A percentile compares a stretch with the other conserved stretches of the same genome.
Conservation (phyloP, 2,329 filamentous ascomycete species). For the Tolypocladium ovalisporum region DNA sequence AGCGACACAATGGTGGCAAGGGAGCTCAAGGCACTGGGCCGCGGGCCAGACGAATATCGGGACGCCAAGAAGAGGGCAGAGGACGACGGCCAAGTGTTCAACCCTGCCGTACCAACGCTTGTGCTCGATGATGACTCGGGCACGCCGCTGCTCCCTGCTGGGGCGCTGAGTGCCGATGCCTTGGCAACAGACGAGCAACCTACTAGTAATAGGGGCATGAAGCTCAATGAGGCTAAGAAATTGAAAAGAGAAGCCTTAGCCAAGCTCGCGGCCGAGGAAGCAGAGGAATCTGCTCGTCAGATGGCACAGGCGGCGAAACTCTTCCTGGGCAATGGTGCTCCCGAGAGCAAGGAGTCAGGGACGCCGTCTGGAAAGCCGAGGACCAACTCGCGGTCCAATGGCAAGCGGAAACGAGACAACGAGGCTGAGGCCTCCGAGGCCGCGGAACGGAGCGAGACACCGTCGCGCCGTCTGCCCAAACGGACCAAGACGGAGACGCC, state of each 20-base stretch:
- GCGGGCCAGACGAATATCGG: constrained; percentile 52
- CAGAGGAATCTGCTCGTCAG: constrained; percentile 44
- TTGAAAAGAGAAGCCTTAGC: constrained; percentile 56
- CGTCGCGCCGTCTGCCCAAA: constrained; percentile 32
- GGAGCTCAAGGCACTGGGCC: constrained; percentile 60
- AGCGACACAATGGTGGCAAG: constrained; percentile 79
- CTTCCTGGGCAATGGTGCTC: constrained; percentile 24
- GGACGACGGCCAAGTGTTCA: constrained; percentile 52
- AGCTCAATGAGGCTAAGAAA: constrained; percentile 68
- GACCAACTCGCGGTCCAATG: constrained; percentile 19
- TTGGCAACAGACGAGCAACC: constrained; percentile 50
- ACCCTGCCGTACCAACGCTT: constrained; percentile 23
- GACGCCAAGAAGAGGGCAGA: constrained; percentile 55
- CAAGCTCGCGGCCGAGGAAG: constrained; percentile 51
- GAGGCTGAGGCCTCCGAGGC: constrained; percentile 20
- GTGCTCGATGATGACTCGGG: constrained; percentile 39
- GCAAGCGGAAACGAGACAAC: constrained; percentile 35
- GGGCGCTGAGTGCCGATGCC: constrained; percentile 47
- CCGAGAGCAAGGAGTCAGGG: constrained; percentile 15
- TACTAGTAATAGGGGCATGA: constrained; percentile 63
- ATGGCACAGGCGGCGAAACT: constrained; percentile 37
- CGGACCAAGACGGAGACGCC: constrained; percentile 48
- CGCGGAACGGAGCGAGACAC: constrained; percentile 12
- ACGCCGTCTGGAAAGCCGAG: constrained; percentile 15
- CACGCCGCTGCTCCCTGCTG: constrained; percentile 42